Evolutionary conservation across 2,329 filamentous ascomycete species (phyloP), one percentile per base, ranked within the genome.

Genomic region (Diplodia intermedia): DNA sequence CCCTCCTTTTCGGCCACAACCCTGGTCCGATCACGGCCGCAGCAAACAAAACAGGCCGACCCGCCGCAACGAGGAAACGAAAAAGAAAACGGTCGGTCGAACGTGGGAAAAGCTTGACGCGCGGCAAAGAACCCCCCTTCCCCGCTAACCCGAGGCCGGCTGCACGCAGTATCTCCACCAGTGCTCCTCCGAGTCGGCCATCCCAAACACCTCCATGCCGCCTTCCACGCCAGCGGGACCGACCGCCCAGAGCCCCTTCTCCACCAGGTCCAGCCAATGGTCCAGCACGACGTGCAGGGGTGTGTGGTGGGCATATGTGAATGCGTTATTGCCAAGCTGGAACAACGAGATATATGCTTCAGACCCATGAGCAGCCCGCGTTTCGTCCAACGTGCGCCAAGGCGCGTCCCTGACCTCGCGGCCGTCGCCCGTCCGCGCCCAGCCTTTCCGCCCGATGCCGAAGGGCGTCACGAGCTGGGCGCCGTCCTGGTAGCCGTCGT

Each of bases 151-250:
- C 9, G 31, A 23, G 12, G 38, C 36, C 9, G 20, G 36, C 18
- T 6, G 57, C 40, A 62, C 12, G 31, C n/a, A 62, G 20, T 63
- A 69, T 38, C 53, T 69, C 67, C 67, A 66, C 67, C 61, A 66
- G 23, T 54, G 29, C 47, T 66, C 54, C 43, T 53, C 18, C n/a
- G 15, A 26, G 33, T 65, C 67, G 18, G 52, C 52, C 43, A 33
- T 50, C 29, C 43, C 33, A 11, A 49, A 65, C 15, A 49, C 49
- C 11, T 54, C 56, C 31, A 63, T 68, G n/a, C 66, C 55, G 18
- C 66, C 56, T 18, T 63, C 36, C 0, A 65, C 55, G 23, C 56
- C 66, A 14, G 29, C 31, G 3, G n/a, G 8, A 9, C 62, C 66
- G 18, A 56, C 66, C 40, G 47, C 9, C 66, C 66, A 63, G 8